phyloP scores from a whole-genome alignment of 371 early-diverging fungal genomes.

The Mucor irregularis region DNA sequence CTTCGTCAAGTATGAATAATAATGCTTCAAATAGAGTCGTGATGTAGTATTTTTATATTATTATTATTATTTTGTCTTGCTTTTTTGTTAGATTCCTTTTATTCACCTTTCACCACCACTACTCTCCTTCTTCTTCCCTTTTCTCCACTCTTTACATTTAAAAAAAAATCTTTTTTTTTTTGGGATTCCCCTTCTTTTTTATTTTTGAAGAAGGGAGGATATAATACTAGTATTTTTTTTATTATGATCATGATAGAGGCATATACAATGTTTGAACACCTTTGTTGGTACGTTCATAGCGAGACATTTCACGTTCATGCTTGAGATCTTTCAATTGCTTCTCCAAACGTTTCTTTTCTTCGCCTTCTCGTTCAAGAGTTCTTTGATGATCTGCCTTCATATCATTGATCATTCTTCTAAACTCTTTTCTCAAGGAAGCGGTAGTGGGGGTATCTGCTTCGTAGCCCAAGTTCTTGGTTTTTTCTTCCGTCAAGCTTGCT shows the following conservation, averaged over 20 bases:
- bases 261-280: conserved; percentile 50
- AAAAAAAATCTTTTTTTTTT: neutral
- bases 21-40: conserved; percentile 17
- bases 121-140: neutral
- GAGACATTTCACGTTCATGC: conserved; percentile 53
- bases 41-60: conserved; percentile 13
- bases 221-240: neutral
- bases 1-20: conserved; percentile 5
- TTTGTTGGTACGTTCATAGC: conserved; percentile 52
- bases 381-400: conserved; percentile 59
- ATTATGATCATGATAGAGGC: conserved; percentile 1
- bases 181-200: neutral
- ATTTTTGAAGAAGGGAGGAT: neutral
- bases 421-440: conserved; percentile 60
- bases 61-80: neutral
- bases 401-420: conserved; percentile 58
- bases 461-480: conserved; percentile 33
- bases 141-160: neutral
- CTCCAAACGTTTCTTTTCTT: conserved; percentile 56
- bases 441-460: conserved; percentile 47
- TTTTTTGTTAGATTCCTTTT: neutral
- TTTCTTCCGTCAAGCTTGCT: conserved; percentile 36
- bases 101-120: neutral
- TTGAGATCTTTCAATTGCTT: conserved; percentile 52
- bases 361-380: conserved; percentile 49